Conservation (phyloP, 1,284 basidiomycete genomes). For the Sanghuangporus baumii region DNA sequence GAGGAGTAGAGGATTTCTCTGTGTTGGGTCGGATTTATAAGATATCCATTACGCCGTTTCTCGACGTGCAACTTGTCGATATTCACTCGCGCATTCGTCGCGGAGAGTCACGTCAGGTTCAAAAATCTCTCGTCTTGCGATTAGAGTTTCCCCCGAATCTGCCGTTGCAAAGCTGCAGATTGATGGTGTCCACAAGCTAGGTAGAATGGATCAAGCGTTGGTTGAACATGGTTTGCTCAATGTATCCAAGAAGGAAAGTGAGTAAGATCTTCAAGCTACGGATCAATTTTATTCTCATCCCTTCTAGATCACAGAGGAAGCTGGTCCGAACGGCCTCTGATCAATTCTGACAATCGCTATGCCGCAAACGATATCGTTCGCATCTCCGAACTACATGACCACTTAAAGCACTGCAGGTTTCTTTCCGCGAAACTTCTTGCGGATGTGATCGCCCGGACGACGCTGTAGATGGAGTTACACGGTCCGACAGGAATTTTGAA, state of each 20-base stretch:
- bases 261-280: background rate
- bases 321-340: background rate
- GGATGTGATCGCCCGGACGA: background rate
- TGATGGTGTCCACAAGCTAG: slow-evolving; percentile 2
- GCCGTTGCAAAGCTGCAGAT: background rate
- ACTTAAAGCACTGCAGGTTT: background rate
- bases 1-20: background rate
- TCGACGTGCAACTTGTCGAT: slow-evolving; percentile 6
- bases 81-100: background rate
- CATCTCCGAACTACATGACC: background rate
- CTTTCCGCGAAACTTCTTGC: background rate
- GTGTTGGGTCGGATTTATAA: background rate
- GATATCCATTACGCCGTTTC: background rate
- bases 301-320: background rate
- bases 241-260: slow-evolving; percentile 3
- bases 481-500: background rate
- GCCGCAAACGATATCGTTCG: slow-evolving; percentile 6
- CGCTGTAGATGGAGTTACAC: background rate
- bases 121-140: background rate
- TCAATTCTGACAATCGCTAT: background rate
- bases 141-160: background rate
- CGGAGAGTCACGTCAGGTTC: background rate
- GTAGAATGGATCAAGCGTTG: slow-evolving; percentile 3
- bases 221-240: background rate
- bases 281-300: no score